Conservation (phyloP, 148 eudicot species). For the Rhododendron ovatum region DNA sequence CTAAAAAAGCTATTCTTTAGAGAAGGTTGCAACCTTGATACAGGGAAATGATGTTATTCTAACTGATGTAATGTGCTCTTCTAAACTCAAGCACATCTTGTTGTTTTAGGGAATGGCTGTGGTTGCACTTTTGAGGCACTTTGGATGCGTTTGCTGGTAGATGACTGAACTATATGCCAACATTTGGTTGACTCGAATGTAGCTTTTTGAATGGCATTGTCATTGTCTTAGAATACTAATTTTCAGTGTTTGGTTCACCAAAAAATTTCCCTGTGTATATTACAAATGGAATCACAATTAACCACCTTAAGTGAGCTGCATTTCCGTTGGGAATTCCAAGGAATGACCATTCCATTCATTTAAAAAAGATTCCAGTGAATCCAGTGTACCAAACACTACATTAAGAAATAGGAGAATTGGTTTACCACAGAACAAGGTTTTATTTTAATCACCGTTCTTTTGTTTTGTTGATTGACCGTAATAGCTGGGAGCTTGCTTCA, state of each 20-base stretch:
- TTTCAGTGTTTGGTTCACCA: background rate
- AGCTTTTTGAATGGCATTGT: background rate
- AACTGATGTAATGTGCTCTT: background rate
- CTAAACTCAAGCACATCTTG: background rate
- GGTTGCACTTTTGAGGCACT: slow-evolving; percentile 85
- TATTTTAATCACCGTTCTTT: slow-evolving; percentile 1
- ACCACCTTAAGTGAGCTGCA: background rate
- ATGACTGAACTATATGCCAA: slow-evolving; percentile 4
- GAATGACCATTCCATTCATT: background rate
- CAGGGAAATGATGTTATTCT: background rate
- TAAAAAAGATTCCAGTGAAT: background rate
- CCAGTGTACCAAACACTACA: background rate
- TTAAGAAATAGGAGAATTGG: background rate
- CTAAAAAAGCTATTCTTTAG: background rate
- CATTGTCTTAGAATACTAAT: background rate
- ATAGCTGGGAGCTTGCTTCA: slow-evolving; percentile 91
- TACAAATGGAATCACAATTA: background rate
- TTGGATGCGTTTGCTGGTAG: slow-evolving; percentile 94
- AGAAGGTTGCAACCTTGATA: background rate
- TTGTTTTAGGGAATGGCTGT: slow-evolving; percentile 77
- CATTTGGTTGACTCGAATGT: background rate
- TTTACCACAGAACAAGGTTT: background rate
- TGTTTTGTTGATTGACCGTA: slow-evolving; percentile 5
- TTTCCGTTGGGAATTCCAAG: background rate
- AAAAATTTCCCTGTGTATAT: background rate